Percentiles rank a stretch among this genome's conserved stretches.
Evolutionary conservation across 371 early-diverging fungal genomes (phyloP).

Genomic region (Rhizopus microsporus): DNA sequence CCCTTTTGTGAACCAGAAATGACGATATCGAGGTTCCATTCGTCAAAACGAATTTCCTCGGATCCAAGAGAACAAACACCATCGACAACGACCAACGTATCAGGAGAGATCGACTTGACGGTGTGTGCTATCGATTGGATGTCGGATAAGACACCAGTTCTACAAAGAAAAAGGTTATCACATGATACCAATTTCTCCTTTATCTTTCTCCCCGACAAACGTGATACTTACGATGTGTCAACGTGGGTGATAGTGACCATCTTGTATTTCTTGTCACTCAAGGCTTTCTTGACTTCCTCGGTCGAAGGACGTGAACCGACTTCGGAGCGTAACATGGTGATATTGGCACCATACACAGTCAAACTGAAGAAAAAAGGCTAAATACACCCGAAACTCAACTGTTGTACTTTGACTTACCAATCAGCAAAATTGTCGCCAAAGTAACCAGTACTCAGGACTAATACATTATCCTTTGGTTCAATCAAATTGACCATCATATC

Average conservation of each 20-base stretch:
- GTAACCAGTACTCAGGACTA: constrained; percentile 91
- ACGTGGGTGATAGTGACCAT: constrained; percentile 93
- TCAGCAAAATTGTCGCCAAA: constrained; percentile 96
- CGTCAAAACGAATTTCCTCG: constrained; percentile 91
- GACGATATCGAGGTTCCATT: constrained; percentile 88
- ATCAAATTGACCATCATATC: constrained; percentile 92
- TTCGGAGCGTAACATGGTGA: constrained; percentile 71
- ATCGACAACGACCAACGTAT: constrained; percentile 90
- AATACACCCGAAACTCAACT: background rate
- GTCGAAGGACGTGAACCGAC: constrained; percentile 71
- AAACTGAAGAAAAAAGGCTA: constrained; percentile 53
- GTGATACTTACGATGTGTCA: constrained; percentile 81
- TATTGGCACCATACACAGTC: constrained; percentile 85
- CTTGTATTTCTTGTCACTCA: constrained; percentile 71
- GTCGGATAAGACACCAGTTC: constrained; percentile 87
- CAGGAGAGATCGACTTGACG: constrained; percentile 78
- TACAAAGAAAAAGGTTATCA: constrained; percentile 6
- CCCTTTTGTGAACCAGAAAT: constrained; percentile 96
- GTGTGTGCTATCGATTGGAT: constrained; percentile 76
- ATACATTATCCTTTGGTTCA: constrained; percentile 86
- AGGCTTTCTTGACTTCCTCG: constrained; percentile 53
- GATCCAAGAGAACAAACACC: constrained; percentile 96
- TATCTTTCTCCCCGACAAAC: background rate
- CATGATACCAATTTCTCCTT: background rate
- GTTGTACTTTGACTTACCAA: constrained; percentile 58